Evolutionary conservation across 139 green algal genomes (phyloP), one percentile per base, ranked within the genome.

Genomic region (Chlorella sp.): DNA sequence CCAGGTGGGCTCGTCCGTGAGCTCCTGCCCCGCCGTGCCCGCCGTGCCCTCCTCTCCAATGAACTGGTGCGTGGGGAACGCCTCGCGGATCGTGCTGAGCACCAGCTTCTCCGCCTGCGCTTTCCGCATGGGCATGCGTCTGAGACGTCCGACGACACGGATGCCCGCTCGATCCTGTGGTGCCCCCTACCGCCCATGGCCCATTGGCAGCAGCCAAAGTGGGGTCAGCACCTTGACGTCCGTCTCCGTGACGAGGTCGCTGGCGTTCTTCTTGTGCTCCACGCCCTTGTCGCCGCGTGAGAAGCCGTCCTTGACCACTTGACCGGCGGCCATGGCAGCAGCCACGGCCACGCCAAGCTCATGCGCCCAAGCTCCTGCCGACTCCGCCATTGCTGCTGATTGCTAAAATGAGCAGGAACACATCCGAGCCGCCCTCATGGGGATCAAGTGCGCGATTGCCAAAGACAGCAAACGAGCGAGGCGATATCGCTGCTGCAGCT

Each of bases 201-300:
- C n/a, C n/a, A n/a, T n/a, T n/a, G n/a, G n/a, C n/a, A n/a, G n/a
- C n/a, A n/a, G n/a, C n/a, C n/a, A n/a, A n/a, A n/a, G n/a, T n/a
- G n/a, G n/a, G n/a, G n/a, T 20, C 26, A 4, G 62, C 42, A 67
- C 49, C 27, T 65, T 66, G 14, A 63, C 49, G 64, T 99, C 95
- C 14, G 95, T 99, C 35, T 94, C 93, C 29, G 95, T 99, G 4
- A 99, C 95, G 2, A 99, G 77, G 75, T 99, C 95, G 14, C 90
- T 82, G 2, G 79, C 67, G 24, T 84, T 85, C n/a, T 70, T 62
- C 70, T 90, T 90, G 73, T 86, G 61, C 31, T 84, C 42, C 23
- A 93, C 82, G 23, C 75, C 23, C 36, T 85, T 81, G 49, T 63
- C 31, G 10, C 17, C 42, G 10, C 10, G 10, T n/a, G n/a, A n/a